These are phyloP conservation scores for Arabidopsis thaliana DNA, from an alignment of 345 rosid species.

Conservation along the genomic window TAIR10.1 NC_003075.7:8532001-8532500, in stretches of 20 bases:
- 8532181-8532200: slow-evolving; percentile 6
- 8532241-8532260: not conserved
- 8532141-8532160: slow-evolving; percentile 7
- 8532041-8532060: slow-evolving; percentile 86
- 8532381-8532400: slow-evolving; percentile 57
- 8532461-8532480: not conserved
- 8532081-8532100: slow-evolving; percentile 77
- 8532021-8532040: slow-evolving; percentile 92
- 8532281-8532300: slow-evolving; percentile 54
- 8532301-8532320: slow-evolving; percentile 80
- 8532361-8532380: slow-evolving; percentile 79
- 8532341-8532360: slow-evolving; percentile 78
- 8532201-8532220: slow-evolving; percentile 4
- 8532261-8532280: not conserved
- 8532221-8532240: slow-evolving; percentile 13
- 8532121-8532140: not conserved
- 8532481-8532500: slow-evolving; percentile 64
- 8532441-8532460: not conserved
- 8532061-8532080: slow-evolving; percentile 97
- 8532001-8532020: slow-evolving; percentile 76
- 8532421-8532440: slow-evolving; percentile 5
- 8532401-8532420: not conserved
- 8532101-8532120: slow-evolving; percentile 19
- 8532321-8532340: slow-evolving; percentile 91
- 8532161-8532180: not conserved